Base-by-base conservation (phyloP, 768 basidiomycete species). In the Chiua virens region DNA sequence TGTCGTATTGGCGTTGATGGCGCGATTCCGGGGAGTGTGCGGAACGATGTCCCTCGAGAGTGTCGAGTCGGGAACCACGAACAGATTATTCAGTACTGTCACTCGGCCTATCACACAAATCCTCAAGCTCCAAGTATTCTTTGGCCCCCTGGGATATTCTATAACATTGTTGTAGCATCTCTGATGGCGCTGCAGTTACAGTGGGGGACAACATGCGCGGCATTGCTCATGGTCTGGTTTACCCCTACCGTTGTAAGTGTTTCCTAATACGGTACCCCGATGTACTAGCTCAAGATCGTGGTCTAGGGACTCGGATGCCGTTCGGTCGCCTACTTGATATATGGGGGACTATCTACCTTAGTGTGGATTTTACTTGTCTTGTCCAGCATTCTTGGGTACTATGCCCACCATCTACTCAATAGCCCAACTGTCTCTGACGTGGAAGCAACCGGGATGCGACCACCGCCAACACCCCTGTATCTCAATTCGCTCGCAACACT, bases 291-390 rank as follows among this genome's bases (percentile, higher is more conserved):
- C 3, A 30, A 34, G 1, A 9, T 32, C 18, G 14, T 34, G 3
- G 32, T 44, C 9, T 7, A 61, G 64, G 64, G 65, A n/a, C 27
- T 74, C 2, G 73, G 72, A 9, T 73, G 73, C 41, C 69, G 70
- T 47, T 73, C 70, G 1, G 50, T 57, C 0, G 58, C 62, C 1
- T 73, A 72, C 45, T 20, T 71, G 30, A 38, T 64, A 15, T 74
- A 71, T 17, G 73, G 59, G 5, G 17, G 28, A 7, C 1, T 60
- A 6, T 67, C 72, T 2, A 73, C 66, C 2, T 1, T 51, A 0
- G 58, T 68, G 17, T 73, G 71, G 71, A 18, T 60, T 10, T 13
- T 70, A 1, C 61, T 72, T 11, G 53, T 73, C 14, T n/a, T 39
- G 2, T 71, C 71, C 27, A 72, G 66, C 49, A 0, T 50, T 1